These are phyloP conservation scores for Malus hybrid DNA, from an alignment of 331 rosid genomes.

Conservation along the genomic window DNA sequence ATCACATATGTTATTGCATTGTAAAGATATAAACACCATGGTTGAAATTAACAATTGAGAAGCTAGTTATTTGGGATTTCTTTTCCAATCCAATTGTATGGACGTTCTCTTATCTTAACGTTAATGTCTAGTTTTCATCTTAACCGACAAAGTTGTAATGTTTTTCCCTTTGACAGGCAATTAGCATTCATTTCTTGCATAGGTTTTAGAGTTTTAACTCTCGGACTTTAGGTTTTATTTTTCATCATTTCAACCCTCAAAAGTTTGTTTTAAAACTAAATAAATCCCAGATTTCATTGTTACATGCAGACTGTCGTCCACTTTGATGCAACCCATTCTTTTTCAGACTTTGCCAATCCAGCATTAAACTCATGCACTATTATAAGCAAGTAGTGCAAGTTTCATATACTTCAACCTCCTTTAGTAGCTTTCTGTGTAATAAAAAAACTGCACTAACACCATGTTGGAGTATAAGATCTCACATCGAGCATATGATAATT, in stretches of 20 bases:
- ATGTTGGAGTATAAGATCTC: too few species aligned
- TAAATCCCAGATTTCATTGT: neutral
- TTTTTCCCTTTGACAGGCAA: neutral
- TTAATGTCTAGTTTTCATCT: neutral
- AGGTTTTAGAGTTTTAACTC: too few species aligned
- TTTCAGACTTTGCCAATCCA: neutral
- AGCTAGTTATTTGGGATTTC: neutral
- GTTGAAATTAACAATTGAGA: neutral
- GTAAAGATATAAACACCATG: too few species aligned
- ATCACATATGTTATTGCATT: neutral
- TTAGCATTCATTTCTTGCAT: neutral
- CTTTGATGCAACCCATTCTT: neutral
- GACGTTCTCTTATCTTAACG: neutral
- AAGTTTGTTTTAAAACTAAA: neutral
- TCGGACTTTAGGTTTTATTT: neutral
- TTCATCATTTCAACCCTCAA: neutral
- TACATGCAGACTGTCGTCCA: neutral
- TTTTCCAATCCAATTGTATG: neutral
- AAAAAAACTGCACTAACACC: neutral
- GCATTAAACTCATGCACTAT: neutral
- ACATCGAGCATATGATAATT: too few species aligned
- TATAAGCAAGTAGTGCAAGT: neutral
- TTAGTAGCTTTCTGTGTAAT: neutral
- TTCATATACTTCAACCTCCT: slow-evolving; percentile 1
- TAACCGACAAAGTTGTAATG: neutral